phyloP scores from a whole-genome alignment of 78 protist genomes.

The Dictyostelium intermedium region DNA sequence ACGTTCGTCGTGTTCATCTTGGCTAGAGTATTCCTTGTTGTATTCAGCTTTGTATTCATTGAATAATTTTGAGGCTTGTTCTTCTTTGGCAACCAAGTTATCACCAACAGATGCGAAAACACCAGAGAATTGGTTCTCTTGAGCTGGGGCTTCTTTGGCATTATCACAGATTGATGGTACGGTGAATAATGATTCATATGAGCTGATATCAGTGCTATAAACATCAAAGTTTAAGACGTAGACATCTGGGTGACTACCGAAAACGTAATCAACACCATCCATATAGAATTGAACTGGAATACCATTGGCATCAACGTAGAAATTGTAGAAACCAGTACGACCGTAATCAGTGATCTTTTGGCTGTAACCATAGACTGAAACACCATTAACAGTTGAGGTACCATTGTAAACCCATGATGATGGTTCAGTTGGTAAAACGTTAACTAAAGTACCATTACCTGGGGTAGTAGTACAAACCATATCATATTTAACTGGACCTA shows the following conservation, averaged over 20 bases:
- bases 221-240: slow-evolving; percentile 63
- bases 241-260: slow-evolving; percentile 81
- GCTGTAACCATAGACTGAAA: slow-evolving; percentile 21
- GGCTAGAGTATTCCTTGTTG: slow-evolving; percentile 11
- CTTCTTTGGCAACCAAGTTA: neutral
- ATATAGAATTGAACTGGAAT: slow-evolving; percentile 79
- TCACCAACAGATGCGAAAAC: slow-evolving; percentile 1
- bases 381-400: slow-evolving; percentile 57
- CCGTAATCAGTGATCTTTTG: slow-evolving; percentile 58
- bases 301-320: slow-evolving; percentile 71
- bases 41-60: slow-evolving; percentile 21
- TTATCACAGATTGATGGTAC: slow-evolving; percentile 48
- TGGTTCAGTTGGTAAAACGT: slow-evolving; percentile 61
- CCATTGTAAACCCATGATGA: slow-evolving; percentile 64
- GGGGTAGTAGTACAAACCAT: slow-evolving; percentile 19
- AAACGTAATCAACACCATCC: slow-evolving; percentile 80
- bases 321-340: slow-evolving; percentile 71
- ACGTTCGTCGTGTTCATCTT: slow-evolving; percentile 33
- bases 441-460: slow-evolving; percentile 54
- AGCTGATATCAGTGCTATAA: slow-evolving; percentile 33
- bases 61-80: neutral
- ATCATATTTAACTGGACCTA: slow-evolving; percentile 64
- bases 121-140: neutral
- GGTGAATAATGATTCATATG: neutral
- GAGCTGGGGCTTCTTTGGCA: neutral